Evolutionary conservation across 2,329 filamentous ascomycete species (phyloP), one percentile per base, ranked within the genome.

Genomic region (Alternaria incomplexa): DNA sequence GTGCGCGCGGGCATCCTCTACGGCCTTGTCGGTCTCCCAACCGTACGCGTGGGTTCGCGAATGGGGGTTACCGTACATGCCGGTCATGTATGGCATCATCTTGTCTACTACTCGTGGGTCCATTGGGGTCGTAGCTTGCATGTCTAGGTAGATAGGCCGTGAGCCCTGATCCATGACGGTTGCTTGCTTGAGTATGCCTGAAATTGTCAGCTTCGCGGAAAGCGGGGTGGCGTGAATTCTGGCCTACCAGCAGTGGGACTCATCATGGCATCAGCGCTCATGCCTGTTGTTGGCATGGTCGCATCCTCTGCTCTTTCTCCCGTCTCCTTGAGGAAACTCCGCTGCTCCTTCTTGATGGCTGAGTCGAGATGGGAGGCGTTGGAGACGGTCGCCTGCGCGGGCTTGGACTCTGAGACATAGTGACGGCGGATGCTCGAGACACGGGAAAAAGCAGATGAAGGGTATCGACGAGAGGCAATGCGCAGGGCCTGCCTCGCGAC

Each of bases 11-110:
- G 96, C 94, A 66, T 93, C 87, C 80, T 99, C 96, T 22, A 97
- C 91, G 0, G 92, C 95, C 82, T 94, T 93, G 77, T 99, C 96
- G 56, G 92, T 97, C 84, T 99, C 96, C 96, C 96, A 99, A 54
- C 96, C 96, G 80, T 99, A 99, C 23, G 96, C 94, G 81, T 99
- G 96, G 61, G 96, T 99, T 76, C 95, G 89, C 59, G 95, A 98
- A 80, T 99, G 96, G 43, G 96, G 96, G 81, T 99, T 99, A 71
- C 96, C 96, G 78, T 97, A 99, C 52, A 96, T 88, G 66, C 94
- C 93, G 36, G 94, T 95, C 79, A 94, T 93, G 82, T 89, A 99
- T 0, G 96, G 96, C 45, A 99, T 87, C 96, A 99, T 99, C 59
- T 93, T 91, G 80, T 99, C 96, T 48, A 99, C 87, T 30, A 99